Base-by-base conservation (phyloP, 2,329 filamentous ascomycete species). In the Fusarium chuoi region DNA sequence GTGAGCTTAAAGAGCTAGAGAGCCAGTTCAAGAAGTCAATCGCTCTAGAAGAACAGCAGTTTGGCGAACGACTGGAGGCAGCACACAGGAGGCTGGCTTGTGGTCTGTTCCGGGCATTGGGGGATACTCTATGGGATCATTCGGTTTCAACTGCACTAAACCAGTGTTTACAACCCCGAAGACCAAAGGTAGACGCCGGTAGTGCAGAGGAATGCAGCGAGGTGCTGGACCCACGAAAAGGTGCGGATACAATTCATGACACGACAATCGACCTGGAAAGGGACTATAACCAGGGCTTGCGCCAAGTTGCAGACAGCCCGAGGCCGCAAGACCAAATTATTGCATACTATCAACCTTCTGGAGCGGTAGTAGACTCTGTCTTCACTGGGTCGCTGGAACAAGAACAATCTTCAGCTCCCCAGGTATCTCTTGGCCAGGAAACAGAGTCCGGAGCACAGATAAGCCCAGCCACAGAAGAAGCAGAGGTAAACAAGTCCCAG, bases 241-340 rank as follows among this genome's bases (percentile, higher is more conserved):
- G 30, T 4, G 3, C 7, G 6, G 9, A 6, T 3, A 1, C n/a
- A 5, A 14, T 12, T 2, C 5, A 6, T 0, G 9, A n/a, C 10
- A 5, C 4, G 30, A 33, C 12, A 33, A 33, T 33, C 30, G 30
- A 33, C 30, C 30, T 33, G 12, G 30, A 33, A 33, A 33, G 30
- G 30, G 30, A 33, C 30, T 12, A 30, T 12, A 33, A 12, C 30
- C 30, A 33, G 30, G 30, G 12, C 12, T 33, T 13, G 30, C 30
- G 12, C 12, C 30, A 33, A 5, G 30, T 33, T 33, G 12, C 4
- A 33, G 30, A 33, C 11, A 5, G 12, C 12, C 30, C 12, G 30
- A 4, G 12, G 30, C 30, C 30, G 5, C 30, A 5, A 12, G 30
- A 33, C 12, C 30, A 33, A 33, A 33, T 33, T 1, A 13, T 10